Conservation (phyloP, 2,329 filamentous ascomycete species). For the Microcyclospora pomicola region DNA sequence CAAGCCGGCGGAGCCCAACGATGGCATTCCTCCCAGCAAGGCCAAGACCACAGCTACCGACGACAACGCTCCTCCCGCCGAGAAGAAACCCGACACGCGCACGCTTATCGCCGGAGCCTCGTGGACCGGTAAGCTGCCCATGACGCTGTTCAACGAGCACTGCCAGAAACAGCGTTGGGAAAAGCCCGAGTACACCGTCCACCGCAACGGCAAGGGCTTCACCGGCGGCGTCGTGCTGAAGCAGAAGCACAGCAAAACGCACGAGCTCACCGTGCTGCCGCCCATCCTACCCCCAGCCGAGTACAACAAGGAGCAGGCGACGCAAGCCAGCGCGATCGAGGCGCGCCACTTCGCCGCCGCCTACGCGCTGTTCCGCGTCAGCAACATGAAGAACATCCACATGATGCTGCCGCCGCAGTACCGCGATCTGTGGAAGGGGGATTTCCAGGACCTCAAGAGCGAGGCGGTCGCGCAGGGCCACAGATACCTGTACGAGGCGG, state of each 20-base stretch:
- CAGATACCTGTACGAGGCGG: slow-evolving; percentile 87
- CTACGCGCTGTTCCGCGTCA: slow-evolving; percentile 80
- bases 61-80: slow-evolving; percentile 19
- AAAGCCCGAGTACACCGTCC: slow-evolving; percentile 76
- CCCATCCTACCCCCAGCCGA: slow-evolving; percentile 68
- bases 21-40: slow-evolving; percentile 11
- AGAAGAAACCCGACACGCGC: slow-evolving; percentile 48
- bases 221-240: slow-evolving; percentile 70
- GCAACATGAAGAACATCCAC: slow-evolving; percentile 90
- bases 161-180: slow-evolving; percentile 95
- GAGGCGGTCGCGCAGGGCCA: slow-evolving; percentile 63
- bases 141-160: slow-evolving; percentile 85
- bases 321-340: slow-evolving; percentile 69
- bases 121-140: slow-evolving; percentile 93
- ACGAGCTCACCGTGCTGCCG: slow-evolving; percentile 59
- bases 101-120: slow-evolving; percentile 87
- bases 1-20: slow-evolving; percentile 20
- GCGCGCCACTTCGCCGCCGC: slow-evolving; percentile 87
- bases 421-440: slow-evolving; percentile 75
- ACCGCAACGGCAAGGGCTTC: slow-evolving; percentile 18
- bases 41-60: slow-evolving; percentile 16
- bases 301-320: slow-evolving; percentile 57
- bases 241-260: slow-evolving; percentile 63
- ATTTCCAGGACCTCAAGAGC: slow-evolving; percentile 70
- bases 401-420: slow-evolving; percentile 88